Percentiles rank a stretch among this genome's conserved stretches.
These are phyloP conservation scores for Entomortierella parvispora DNA, from an alignment of 192 early-diverging fungal genomes.

Conservation along the genomic window DNA sequence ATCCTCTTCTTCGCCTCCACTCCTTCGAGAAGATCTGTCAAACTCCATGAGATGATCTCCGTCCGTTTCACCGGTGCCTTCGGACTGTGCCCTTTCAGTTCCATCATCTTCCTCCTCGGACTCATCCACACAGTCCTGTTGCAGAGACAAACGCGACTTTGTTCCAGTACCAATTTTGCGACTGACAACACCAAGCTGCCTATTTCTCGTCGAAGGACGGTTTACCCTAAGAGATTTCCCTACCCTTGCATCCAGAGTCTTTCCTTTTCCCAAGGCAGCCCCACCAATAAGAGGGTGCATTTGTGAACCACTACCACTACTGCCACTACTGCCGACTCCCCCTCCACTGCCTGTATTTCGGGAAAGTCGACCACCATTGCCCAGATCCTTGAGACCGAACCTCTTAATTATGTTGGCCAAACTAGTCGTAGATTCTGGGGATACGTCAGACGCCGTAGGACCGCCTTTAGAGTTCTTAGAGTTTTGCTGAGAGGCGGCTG, in stretches of 20 bases:
- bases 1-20: constrained; percentile 13
- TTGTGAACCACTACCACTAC: constrained; percentile 1
- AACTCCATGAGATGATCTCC: constrained; percentile 29
- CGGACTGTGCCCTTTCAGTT: constrained; percentile 12
- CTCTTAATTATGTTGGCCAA: constrained; percentile 32
- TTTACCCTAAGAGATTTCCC: constrained; percentile 24
- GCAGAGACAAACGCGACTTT: constrained; percentile 31
- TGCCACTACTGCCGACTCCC: constrained; percentile 1
- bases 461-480: constrained; percentile 2
- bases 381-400: constrained; percentile 29
- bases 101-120: constrained; percentile 30
- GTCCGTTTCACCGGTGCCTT: constrained; percentile 27
- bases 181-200: constrained; percentile 7
- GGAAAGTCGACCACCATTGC: constrained; percentile 14
- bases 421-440: constrained; percentile 13
- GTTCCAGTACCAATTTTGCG: constrained; percentile 17
- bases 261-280: constrained; percentile 16
- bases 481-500: constrained; percentile 6
- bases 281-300: constrained; percentile 21
- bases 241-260: constrained; percentile 14
- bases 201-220: constrained; percentile 14
- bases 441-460: background rate
- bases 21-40: constrained; percentile 23
- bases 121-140: constrained; percentile 33
- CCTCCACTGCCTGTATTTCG: background rate